Base-by-base conservation (phyloP, 306 rosid genomes). In the Gillenia trifoliata region DNA sequence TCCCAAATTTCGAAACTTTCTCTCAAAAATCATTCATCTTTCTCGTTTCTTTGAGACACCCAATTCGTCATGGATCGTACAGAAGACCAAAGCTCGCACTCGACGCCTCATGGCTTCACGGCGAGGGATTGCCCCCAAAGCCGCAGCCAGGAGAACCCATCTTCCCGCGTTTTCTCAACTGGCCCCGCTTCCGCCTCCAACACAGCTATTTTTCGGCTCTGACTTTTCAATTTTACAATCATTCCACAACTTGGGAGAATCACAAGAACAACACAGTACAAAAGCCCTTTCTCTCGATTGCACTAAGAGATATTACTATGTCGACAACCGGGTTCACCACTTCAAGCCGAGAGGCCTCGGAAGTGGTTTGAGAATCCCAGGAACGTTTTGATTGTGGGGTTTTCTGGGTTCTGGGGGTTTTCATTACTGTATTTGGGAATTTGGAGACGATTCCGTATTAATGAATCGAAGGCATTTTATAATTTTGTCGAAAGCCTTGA, bases 351-450 rank as follows among this genome's bases (percentile, higher is more conserved):
- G 98, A 60, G 94, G 92, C 9, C 93, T n/a, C 81, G 70, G 33
- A 76, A 80, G 65, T 93, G 97, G 98, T 79, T 89, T 82, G 84
- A 88, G 64, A 85, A 87, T 78, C 96, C 96, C 4, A 84, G 86
- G 25, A 66, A 54, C 6, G 82, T 88, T 17, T 72, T 89, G 55
- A 66, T 85, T 66, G 91, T 84, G 36, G 36, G 81, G 84, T 47
- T 5, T 87, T 20, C 77, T 81, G 78, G 89, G 98, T 77, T 86
- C 92, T 22, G 97, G 94, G 94, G 77, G 79, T 83, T 72, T 43
- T 83, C 4, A 15, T 87, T 17, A 84, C 91, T 86, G 19, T 91
- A 88, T 74, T 75, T 66, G 94, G 96, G 45, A 89, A 81, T 72
- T 66, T 79, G 25, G 98, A 93, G 80, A 82, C 94, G 11, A 75